Evolutionary conservation across 2,329 filamentous ascomycete genomes (phyloP), one percentile per base, ranked within the genome.

Genomic region (Cordyceps javanica): DNA sequence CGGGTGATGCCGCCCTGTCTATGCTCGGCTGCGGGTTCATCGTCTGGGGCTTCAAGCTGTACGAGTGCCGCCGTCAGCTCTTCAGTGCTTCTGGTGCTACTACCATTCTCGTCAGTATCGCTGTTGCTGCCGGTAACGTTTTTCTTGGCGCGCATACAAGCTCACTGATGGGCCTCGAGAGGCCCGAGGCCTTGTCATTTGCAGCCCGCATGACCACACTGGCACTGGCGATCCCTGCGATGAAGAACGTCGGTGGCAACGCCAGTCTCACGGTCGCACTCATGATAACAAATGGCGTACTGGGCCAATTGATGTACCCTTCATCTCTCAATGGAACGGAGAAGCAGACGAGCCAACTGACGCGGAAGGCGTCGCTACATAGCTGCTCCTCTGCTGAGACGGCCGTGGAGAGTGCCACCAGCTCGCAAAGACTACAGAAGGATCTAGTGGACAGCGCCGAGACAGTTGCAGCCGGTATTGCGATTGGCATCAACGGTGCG

Each of bases 401-500:
- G 25, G 32, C 23, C 41, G 46, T 34, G 7, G 41, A 41, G n/a
- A 23, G 21, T 6, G 11, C 36, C 21, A 26, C n/a, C 19, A 11
- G 3, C 14, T 6, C n/a, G 38, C 42, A 14, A 19, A 39, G 5
- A 25, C 44, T 49, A 34, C 36, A 41, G 10, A 19, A 36, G 7
- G 25, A 52, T 11, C 30, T 57, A 2, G 21, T 5, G 21, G 68
- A 69, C 19, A 70, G 73, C 55, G 66, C 75, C 0, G 58, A 66
- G 2, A 76, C 72, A 0, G 73, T 83, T 2, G 80, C 79, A 0
- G 71, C 76, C 0, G 82, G 81, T 36, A 73, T 81, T 36, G 73
- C 79, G 0, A 73, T 83, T 50, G 82, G 82, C 3, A 77, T 83
- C 69, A 85, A 84, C 61, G 80, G 80, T 1, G 81, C 81, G 0